Evolutionary conservation across 164 flowering plant genomes (phyloP).

Genomic region (Platanus orientalis): DNA sequence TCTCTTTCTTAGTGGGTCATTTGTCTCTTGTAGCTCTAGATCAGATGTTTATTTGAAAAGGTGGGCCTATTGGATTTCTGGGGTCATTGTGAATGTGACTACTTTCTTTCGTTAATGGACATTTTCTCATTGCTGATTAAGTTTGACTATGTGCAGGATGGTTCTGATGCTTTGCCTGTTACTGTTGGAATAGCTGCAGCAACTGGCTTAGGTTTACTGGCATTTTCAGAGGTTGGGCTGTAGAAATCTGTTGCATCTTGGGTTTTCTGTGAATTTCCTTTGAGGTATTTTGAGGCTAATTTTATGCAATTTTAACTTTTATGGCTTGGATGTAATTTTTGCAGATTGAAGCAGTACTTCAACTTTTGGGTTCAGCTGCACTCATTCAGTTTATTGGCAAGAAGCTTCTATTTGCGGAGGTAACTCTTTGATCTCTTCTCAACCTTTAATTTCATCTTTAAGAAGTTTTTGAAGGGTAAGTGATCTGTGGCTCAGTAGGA

Average conservation of each 20-base stretch:
- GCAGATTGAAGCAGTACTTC: conserved; percentile 84
- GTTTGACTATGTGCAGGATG: conserved; percentile 52
- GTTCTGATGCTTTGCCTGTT: conserved; percentile 43
- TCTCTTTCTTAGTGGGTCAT: too few relatives aligned
- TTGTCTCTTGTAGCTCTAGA: too few relatives aligned
- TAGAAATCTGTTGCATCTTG: background rate
- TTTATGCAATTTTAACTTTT: background rate
- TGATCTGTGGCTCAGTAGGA: background rate
- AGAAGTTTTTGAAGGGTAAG: background rate
- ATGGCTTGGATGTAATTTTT: background rate
- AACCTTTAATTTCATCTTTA: background rate
- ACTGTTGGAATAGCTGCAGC: conserved; percentile 80
- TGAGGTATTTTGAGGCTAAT: conserved; percentile 2
- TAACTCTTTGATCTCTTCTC: conserved; percentile 18
- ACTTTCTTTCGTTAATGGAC: background rate
- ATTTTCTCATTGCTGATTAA: background rate
- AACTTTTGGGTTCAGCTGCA: conserved; percentile 84
- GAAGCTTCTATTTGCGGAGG: conserved; percentile 86
- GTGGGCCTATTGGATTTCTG: too few relatives aligned
- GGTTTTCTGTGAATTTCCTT: too few relatives aligned
- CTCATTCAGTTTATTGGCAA: conserved; percentile 65
- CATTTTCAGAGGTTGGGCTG: conserved; percentile 69
- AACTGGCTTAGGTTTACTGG: conserved; percentile 68
- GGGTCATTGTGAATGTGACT: too few relatives aligned
- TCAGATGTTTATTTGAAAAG: too few relatives aligned